Evolutionary conservation across 495 filamentous ascomycete species (phyloP), one percentile per base, ranked within the genome.

Genomic region (Aspergillus cristatus): DNA sequence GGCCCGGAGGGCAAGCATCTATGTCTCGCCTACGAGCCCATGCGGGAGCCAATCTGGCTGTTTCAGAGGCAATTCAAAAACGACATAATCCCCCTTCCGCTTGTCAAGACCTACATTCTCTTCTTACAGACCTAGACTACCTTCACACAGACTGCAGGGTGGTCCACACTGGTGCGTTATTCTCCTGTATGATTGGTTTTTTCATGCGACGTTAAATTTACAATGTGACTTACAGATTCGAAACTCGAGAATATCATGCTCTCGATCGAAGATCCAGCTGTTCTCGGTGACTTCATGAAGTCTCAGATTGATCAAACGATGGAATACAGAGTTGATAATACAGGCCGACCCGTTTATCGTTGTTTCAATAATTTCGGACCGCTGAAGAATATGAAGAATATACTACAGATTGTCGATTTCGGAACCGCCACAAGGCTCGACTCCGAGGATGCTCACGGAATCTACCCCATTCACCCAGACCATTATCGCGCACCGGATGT

Each of bases 341-440:
- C 32, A 2, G 50, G 43, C 15, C 43, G 47, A 24, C 37, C 44
- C 4, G 37, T 60, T 3, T 64, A 62, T 39, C 53, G 41, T 16
- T 52, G 31, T 7, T 55, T 53, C 26, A 59, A 62, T 35, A 39
- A 61, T 26, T 58, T 63, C 41, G 59, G 59, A 2, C 40, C 39
- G 14, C 34, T 54, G 1, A 39, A 50, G 34, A 35, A 38, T 38
- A 22, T 41, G 7, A 36, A 31, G 16, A 51, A 43, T 18, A 38
- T 52, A 22, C 49, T 45, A 41, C 86, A 87, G 61, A 84, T 88
- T 43, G 85, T 81, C 57, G 84, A 90, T 62, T 89, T 90, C 54
- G 84, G 84, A 34, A 65, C 86, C 10, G 81, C 84, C 0, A 74
- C 81, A 52, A 82, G 80, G 10, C 43, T 48, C 25, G 43, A 53